Base-by-base conservation (phyloP, 2,329 filamentous ascomycete species). In the Torrubiella hemipterigena region DNA sequence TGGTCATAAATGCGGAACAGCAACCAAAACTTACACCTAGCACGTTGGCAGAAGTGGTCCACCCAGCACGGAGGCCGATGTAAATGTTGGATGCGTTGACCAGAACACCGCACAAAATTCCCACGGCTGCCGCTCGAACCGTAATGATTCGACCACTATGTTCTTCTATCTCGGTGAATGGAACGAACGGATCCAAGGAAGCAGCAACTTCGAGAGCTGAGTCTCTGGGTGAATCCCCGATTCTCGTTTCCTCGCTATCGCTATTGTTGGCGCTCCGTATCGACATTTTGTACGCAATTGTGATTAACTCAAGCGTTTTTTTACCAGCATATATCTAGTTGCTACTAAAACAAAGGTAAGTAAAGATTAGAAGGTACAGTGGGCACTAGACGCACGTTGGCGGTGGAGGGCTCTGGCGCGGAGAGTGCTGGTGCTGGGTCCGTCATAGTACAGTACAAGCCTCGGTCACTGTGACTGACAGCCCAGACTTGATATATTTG, bases 51-150 rank as follows among this genome's bases (percentile, higher is more conserved):
- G 28, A 34, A 6, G 18, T 31, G 6, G 32, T 34, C 32, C 28
- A 34, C 27, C 32, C 32, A 3, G 28, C 28, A 3, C 28, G 28
- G 5, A 34, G 32, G 15, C 28, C 32, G 26, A 34, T 30, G 28
- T 30, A 34, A 7, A 30, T 27, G 27, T 33, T 33, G 32, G 32
- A 33, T 4, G 32, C 32, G 14, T 33, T 33, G 10, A 33, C 27
- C 13, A 33, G 27, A 17, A 33, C 21, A 7, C 32, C 32, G 27
- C 32, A 30, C 2, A 33, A 7, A 9, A 33, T 26, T 3, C 32
- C 32, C 4, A 33, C 32, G 7, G 21, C 13, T 7, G 21, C 11
- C 5, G 32, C 32, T 5, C 32, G 11, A 15, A 33, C 9, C 2
- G 32, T 33, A 4, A 33, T 7, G 13, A 33, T 33, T 16, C 13